Base-by-base conservation (phyloP, 2,329 filamentous ascomycete genomes). In the Bretziella fagacearum region DNA sequence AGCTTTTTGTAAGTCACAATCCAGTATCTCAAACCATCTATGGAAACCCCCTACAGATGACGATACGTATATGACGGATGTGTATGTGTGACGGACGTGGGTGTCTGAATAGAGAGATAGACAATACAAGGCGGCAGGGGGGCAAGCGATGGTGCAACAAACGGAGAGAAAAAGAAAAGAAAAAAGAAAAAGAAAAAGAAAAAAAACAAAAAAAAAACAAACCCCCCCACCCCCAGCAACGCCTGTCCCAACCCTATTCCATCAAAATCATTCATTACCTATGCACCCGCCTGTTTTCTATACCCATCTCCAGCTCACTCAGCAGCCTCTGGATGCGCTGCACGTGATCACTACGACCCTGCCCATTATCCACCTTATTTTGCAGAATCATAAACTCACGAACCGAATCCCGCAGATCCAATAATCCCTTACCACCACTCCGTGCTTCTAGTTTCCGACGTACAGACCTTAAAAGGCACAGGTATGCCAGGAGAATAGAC, bases 401-500 rank as follows among this genome's bases (percentile, higher is more conserved):
- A 46, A 77, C 69, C 6, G 71, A 72, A 47, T 64, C 64, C 35
- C 72, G 59, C 11, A 77, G 55, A 11, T 65, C 63, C 4, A 59
- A 57, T 26, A 73, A 58, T 35, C 62, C 70, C 50, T 62, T 63
- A 29, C 63, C 63, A 6, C 63, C 59, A 36, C 67, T 65, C 42
- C 62, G 62, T 4, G 57, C 53, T 30, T 61, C 59, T 29, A 76
- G 63, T 22, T 62, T 63, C 41, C 62, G 59, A 39, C 66, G 62
- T 6, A 68, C 63, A 3, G 65, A 62, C 8, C 60, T 55, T 43
- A 66, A 62, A 23, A 91, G 66, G 54, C 78, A 86, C 20, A 95
- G 65, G 54, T 86, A 91, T 15, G 85, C 84, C 2, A 96, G 69
- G 4, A 94, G 67, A 11, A 95, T 79, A 1, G 85, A 79, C 20